phyloP scores from a whole-genome alignment of 2,329 filamentous ascomycete species.

The Zarea fungicola region DNA sequence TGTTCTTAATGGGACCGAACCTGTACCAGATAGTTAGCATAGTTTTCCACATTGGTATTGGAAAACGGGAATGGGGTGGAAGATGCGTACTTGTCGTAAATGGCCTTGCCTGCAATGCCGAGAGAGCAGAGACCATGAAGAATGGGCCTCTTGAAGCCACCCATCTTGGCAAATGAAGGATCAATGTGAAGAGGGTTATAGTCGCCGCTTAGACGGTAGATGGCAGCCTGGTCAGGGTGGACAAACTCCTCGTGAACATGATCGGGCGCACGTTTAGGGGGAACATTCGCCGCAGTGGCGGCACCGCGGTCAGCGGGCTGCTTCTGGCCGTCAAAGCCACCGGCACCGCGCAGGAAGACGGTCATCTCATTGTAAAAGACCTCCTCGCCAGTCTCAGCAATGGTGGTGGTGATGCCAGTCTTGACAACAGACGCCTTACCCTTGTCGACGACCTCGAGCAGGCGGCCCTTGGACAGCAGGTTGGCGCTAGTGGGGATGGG shows the following conservation, averaged over 20 bases:
- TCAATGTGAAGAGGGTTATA: conserved; percentile 96
- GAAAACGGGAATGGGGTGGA: neutral
- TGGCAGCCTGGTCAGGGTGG: conserved; percentile 80
- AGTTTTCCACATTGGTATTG: no score
- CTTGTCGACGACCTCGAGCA: conserved; percentile 96
- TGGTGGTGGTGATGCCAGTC: conserved; percentile 73
- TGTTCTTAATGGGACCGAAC: conserved; percentile 79
- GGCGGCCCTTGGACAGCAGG: conserved; percentile 68
- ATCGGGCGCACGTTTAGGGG: conserved; percentile 73
- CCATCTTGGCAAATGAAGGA: conserved; percentile 87
- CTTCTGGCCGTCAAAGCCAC: conserved; percentile 80
- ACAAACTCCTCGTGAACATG: conserved; percentile 80
- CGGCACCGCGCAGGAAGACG: conserved; percentile 86
- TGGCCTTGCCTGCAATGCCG: conserved; percentile 84
- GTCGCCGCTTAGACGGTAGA: conserved; percentile 92
- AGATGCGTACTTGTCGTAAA: conserved; percentile 57
- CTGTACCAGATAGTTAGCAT: conserved; percentile 13
- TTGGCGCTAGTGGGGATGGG: conserved; percentile 82
- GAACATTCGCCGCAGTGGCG: conserved; percentile 71
- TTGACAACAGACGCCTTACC: conserved; percentile 82
- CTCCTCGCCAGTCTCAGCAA: conserved; percentile 79
- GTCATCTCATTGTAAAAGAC: conserved; percentile 96
- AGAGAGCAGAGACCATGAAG: conserved; percentile 96
- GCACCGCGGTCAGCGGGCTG: conserved; percentile 74
- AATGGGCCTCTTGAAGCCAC: conserved; percentile 91